These are phyloP conservation scores for Solanum chiquidenum DNA, from an alignment of 257 asterid species.

Conservation along the genomic window DNA sequence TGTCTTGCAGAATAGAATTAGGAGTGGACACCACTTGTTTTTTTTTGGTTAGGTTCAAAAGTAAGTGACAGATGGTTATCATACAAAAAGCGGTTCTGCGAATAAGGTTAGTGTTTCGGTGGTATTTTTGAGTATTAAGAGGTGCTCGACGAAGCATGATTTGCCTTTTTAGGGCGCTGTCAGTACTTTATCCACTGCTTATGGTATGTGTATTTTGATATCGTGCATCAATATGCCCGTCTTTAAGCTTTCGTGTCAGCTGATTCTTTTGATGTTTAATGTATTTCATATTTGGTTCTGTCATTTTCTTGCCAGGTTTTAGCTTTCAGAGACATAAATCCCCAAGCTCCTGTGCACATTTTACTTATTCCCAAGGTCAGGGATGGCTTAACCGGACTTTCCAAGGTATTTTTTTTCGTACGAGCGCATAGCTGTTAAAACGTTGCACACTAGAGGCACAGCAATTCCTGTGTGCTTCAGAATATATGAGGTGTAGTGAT, in stretches of 20 bases:
- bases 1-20: background rate
- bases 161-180: background rate
- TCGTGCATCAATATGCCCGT: background rate
- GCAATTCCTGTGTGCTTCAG: background rate
- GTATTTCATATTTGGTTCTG: background rate
- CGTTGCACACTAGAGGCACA: background rate
- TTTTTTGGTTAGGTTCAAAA: background rate
- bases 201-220: background rate
- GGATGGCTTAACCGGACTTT: slow-evolving; percentile 72
- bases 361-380: slow-evolving; percentile 69
- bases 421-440: background rate
- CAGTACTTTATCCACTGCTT: background rate
- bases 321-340: slow-evolving; percentile 83
- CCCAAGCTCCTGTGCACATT: slow-evolving; percentile 84
- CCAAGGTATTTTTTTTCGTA: slow-evolving; percentile 31
- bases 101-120: too few relatives aligned
- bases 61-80: background rate
- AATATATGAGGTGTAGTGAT: background rate
- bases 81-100: too few relatives aligned
- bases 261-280: background rate
- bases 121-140: too few relatives aligned
- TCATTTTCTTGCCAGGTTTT: slow-evolving; percentile 47
- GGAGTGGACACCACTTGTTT: background rate
- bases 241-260: background rate
- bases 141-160: background rate